Percentiles rank a stretch among this genome's conserved stretches.
Conservation (phyloP, 2,329 filamentous ascomycete genomes). For the Aspergillus fructus region DNA sequence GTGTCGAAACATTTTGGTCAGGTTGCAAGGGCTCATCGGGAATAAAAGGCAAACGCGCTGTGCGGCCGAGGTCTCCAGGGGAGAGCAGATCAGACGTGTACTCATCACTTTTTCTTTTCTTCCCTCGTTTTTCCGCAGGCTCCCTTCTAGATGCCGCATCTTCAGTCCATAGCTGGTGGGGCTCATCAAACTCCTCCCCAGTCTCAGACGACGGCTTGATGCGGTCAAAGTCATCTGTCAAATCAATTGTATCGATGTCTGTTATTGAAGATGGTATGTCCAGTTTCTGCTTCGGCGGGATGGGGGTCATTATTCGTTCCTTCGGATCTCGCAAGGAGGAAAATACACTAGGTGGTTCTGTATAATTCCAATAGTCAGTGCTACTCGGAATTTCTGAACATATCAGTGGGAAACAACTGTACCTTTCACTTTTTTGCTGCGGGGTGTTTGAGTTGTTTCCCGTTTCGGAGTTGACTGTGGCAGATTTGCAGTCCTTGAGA, state of each 20-base stretch:
- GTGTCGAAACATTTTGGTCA: neutral
- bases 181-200: slow-evolving; percentile 41
- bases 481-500: slow-evolving; percentile 17
- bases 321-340: slow-evolving; percentile 19
- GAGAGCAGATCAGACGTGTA: slow-evolving; percentile 40
- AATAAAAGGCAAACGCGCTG: slow-evolving; percentile 24
- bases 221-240: slow-evolving; percentile 40
- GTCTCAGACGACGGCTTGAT: slow-evolving; percentile 39
- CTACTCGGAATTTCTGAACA: neutral
- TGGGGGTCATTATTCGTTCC: slow-evolving; percentile 21
- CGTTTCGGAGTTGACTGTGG: slow-evolving; percentile 12
- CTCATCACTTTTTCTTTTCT: slow-evolving; percentile 52
- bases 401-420: neutral
- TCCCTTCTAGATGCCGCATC: slow-evolving; percentile 40
- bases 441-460: slow-evolving; percentile 7
- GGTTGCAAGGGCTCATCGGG: slow-evolving; percentile 5
- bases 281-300: slow-evolving; percentile 18
- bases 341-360: slow-evolving; percentile 20
- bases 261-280: slow-evolving; percentile 19
- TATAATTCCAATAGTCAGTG: slow-evolving; percentile 9
- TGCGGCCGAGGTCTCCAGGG: slow-evolving; percentile 28
- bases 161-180: slow-evolving; percentile 45
- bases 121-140: slow-evolving; percentile 40
- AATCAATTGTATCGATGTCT: slow-evolving; percentile 46
- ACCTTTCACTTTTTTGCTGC: slow-evolving; percentile 26